Percentiles rank a stretch among this genome's conserved stretches.
phyloP scores from a whole-genome alignment of 805 yeast species.

The Candida ascalaphidarum region DNA sequence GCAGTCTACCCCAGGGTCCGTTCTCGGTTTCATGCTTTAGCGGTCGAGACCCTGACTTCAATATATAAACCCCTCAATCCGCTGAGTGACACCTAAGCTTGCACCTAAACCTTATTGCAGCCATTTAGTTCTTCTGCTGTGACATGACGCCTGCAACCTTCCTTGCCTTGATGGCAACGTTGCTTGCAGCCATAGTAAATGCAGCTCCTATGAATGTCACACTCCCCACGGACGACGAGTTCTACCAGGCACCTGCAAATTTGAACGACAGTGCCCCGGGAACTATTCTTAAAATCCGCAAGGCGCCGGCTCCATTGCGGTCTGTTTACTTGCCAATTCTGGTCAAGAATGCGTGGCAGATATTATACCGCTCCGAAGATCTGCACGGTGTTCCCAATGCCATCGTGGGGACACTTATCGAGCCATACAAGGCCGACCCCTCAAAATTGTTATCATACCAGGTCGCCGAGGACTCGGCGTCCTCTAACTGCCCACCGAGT shows the following conservation, averaged over 20 bases:
- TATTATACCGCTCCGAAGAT: constrained; percentile 10
- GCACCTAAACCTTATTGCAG: no score
- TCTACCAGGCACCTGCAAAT: constrained; percentile 4
- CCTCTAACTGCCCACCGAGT: constrained; percentile 18
- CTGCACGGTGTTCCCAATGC: constrained; percentile 16
- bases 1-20: no score
- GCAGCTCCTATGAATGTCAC: no score
- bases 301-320: constrained; percentile 4
- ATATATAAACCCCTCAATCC: no score
- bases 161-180: no score
- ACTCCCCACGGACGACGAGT: constrained; percentile 5
- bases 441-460: constrained; percentile 18
- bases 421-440: constrained; percentile 20
- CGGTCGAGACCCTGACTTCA: no score
- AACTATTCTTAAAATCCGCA: constrained; percentile 4
- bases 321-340: constrained; percentile 1
- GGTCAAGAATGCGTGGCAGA: constrained; percentile 3
- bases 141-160: no score
- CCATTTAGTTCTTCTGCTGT: no score
- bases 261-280: constrained; percentile 3
- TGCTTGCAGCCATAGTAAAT: no score
- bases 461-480: constrained; percentile 19
- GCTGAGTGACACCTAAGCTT: no score
- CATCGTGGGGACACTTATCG: constrained; percentile 16
- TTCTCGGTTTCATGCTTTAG: no score